Base-by-base conservation (phyloP, 306 rosid species). In the Sicyos baderoa region DNA sequence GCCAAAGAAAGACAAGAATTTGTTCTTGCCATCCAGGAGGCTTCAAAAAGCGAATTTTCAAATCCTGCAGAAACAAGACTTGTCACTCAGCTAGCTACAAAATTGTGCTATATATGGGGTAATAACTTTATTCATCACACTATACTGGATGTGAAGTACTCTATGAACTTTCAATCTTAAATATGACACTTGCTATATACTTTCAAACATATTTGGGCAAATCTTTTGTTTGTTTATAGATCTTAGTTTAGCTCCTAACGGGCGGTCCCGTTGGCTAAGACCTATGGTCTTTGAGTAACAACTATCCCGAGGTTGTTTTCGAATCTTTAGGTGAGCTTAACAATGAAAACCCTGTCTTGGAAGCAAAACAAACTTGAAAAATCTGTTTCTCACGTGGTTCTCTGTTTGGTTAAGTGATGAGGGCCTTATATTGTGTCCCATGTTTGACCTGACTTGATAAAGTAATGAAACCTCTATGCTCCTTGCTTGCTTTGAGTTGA, bases 41-140 rank as follows among this genome's bases (percentile, higher is more conserved):
- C 82, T 71, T 72, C 81, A 73, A 84, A 77, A 68, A 75, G 77
- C 79, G 82, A 84, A 37, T 76, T 79, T 72, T 75, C 86, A 62
- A 83, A 82, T 77, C 83, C 84, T 74, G 74, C 80, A 15, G 96
- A 91, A 75, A 86, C 85, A 79, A 81, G 84, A 80, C 74, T 58
- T 54, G 77, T 82, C 4, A 74, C 83, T 68, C 87, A 86, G 47
- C 58, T 91, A 76, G 89, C 84, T 45, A 75, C 78, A 73, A 84
- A 86, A 61, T 75, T 91, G 77, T 86, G 87, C 63, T 84, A 86
- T 54, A 8, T 81, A 71, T 91, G 91, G 94, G 88, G 84, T 84
- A 83, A 79, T 82, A 83, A 79, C 22, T 54, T 52, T 49, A 62
- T 64, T 64, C 70, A 44, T 10, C 44, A 37, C 44, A 58, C n/a